A percentile compares a stretch with the other conserved stretches of the same genome.
Evolutionary conservation across 306 rosid genomes (phyloP).

Genomic region (Pterocarpus macrocarpus): DNA sequence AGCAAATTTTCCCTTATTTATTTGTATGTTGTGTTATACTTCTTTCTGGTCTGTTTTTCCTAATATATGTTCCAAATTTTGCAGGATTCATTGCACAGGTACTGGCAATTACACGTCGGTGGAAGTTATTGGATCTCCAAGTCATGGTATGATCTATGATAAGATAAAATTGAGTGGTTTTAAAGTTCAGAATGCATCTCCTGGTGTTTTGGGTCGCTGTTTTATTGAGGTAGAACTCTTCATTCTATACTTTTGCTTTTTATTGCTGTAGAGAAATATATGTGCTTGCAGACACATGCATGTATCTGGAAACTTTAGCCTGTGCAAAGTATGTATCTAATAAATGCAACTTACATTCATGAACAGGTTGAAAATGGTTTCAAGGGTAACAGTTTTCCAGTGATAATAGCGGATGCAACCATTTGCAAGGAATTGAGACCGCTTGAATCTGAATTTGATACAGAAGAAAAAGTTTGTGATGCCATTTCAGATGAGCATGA

Average conservation of each 20-base stretch:
- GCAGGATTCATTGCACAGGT: slow-evolving; percentile 85
- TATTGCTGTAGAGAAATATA: neutral
- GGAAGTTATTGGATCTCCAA: slow-evolving; percentile 61
- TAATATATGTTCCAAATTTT: slow-evolving; percentile 40
- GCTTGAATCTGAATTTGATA: slow-evolving; percentile 77
- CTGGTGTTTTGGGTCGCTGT: slow-evolving; percentile 79
- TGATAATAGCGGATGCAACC: slow-evolving; percentile 82
- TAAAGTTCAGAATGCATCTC: slow-evolving; percentile 66
- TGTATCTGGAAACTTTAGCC: slow-evolving; percentile 3
- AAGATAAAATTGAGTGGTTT: slow-evolving; percentile 69
- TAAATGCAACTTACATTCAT: slow-evolving; percentile 36
- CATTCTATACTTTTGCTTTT: neutral
- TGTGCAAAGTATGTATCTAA: slow-evolving; percentile 3
- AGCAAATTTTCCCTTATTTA: slow-evolving; percentile 14
- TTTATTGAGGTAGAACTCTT: slow-evolving; percentile 77
- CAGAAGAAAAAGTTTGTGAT: slow-evolving; percentile 54
- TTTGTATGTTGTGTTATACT: slow-evolving; percentile 32
- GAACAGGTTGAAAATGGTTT: slow-evolving; percentile 92
- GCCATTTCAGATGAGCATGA: slow-evolving; percentile 62
- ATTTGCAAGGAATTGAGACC: slow-evolving; percentile 78
- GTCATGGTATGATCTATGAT: slow-evolving; percentile 61
- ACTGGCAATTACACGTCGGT: slow-evolving; percentile 71
- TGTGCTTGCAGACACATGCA: neutral
- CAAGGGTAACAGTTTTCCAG: slow-evolving; percentile 82
- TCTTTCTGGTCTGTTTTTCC: slow-evolving; percentile 26